Percentiles rank a stretch among this genome's conserved stretches.
Conservation (phyloP, 179 eudicot species). For the Drosera spatulata region DNA sequence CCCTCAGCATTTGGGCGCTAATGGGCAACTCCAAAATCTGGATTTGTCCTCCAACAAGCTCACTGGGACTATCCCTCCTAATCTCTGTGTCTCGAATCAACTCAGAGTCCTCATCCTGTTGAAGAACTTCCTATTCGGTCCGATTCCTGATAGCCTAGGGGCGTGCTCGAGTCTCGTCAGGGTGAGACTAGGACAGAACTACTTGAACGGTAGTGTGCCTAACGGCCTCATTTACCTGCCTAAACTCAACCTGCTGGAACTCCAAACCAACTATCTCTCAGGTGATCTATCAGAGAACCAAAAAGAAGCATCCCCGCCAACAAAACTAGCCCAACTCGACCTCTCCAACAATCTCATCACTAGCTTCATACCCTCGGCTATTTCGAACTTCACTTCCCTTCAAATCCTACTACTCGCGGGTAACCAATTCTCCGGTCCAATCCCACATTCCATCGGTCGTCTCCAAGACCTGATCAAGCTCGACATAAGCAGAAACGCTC, state of each 20-base stretch:
- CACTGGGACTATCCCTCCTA: constrained; percentile 74
- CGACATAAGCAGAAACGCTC: constrained; percentile 46
- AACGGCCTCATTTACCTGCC: constrained; percentile 72
- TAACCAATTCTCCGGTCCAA: constrained; percentile 59
- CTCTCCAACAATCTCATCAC: constrained; percentile 61
- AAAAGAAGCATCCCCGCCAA: constrained; percentile 12
- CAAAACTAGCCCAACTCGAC: constrained; percentile 50
- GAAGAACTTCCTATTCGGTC: not conserved
- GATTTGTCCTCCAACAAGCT: constrained; percentile 93
- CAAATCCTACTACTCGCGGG: constrained; percentile 51
- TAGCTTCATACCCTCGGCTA: constrained; percentile 48
- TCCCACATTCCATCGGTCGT: constrained; percentile 59
- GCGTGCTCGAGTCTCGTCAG: constrained; percentile 53
- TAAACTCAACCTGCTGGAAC: constrained; percentile 57
- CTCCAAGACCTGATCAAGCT: constrained; percentile 48
- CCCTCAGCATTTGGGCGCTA: constrained; percentile 56
- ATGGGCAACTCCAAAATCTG: constrained; percentile 40
- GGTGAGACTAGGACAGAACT: constrained; percentile 74
- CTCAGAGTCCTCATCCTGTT: constrained; percentile 54
- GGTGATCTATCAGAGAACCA: constrained; percentile 48
- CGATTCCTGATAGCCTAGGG: constrained; percentile 63
- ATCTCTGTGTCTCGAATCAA: constrained; percentile 53
- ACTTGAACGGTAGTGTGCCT: constrained; percentile 84
- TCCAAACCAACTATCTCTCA: constrained; percentile 58
- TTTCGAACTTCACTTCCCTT: constrained; percentile 59